Base-by-base conservation (phyloP, 1,284 basidiomycete genomes). In the Microbotryum saponariae region DNA sequence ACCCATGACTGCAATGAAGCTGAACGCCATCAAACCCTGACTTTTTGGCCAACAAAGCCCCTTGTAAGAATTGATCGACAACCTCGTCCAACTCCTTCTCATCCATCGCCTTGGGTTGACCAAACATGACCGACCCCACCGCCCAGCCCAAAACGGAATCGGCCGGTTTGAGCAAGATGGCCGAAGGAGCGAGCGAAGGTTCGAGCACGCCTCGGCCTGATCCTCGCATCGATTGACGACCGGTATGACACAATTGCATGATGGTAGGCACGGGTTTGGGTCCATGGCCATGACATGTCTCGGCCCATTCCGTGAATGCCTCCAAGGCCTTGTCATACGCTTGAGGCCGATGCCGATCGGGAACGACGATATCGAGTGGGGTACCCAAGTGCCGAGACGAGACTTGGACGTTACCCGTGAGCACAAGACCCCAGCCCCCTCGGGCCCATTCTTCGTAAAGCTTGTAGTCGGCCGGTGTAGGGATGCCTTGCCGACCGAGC, bases 11-110 rank as follows among this genome's bases (percentile, higher is more conserved):
- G 27, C 44, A 50, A 75, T 97, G 93, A 23, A 97, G 68, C 72
- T 97, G 85, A 14, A 96, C 78, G 0, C 93, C 93, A 69, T 96
- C 89, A 73, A 93, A 96, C 0, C 90, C 90, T 29, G 87, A 79
- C 58, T 82, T 75, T 20, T 80, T 75, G 16, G 89, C 88, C 42
- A 88, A 72, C 58, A 77, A 74, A 1, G 90, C 88, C 3, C 85
- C 88, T 53, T 79, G 78, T 2, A 87, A 81, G 71, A 97, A 97
- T 16, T 77, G 78, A 1, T 79, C 76, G 0, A 89, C 80, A 5
- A 86, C 80, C 18, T 79, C 72, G 23, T 83, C 79, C 33, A 92
- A 83, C 56, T 91, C 86, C 1, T 72, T 59, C 44, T 77, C 46
- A 3, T 80, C 76, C 85, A 91, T 84, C 59, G 79, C 78, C 25